Percentiles rank a stretch among this genome's conserved stretches.
Evolutionary conservation across 352 stramenopile genomes (phyloP).

Genomic region (Saprolegnia parasitica): DNA sequence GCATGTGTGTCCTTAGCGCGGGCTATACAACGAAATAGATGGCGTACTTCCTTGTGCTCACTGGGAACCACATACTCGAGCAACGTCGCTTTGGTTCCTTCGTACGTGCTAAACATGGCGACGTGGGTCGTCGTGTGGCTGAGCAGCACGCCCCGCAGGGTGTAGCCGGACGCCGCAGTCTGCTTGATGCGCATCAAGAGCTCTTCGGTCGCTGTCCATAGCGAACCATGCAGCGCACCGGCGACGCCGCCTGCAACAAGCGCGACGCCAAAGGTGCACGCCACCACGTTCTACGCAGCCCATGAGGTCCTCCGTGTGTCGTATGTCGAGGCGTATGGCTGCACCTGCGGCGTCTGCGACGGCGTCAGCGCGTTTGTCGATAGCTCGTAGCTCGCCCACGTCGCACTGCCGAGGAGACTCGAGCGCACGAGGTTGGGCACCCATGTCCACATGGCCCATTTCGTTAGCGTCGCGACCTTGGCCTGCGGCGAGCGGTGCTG

Average conservation of each 20-base stretch:
- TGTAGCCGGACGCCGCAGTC: background rate
- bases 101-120: slow-evolving; percentile 21
- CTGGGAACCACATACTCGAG: background rate
- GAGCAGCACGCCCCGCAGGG: slow-evolving; percentile 7
- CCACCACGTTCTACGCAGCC: slow-evolving; percentile 3
- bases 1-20: background rate
- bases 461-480: background rate
- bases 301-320: too few relatives aligned
- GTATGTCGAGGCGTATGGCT: too few relatives aligned
- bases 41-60: slow-evolving; percentile 11
- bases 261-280: slow-evolving; percentile 5
- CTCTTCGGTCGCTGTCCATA: slow-evolving; percentile 12
- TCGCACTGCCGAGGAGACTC: slow-evolving; percentile 16
- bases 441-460: slow-evolving; percentile 18
- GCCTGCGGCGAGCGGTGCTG: slow-evolving; percentile 9
- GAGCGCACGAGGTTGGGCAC: slow-evolving; percentile 22
- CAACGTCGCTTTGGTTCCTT: slow-evolving; percentile 5
- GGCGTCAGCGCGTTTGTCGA: background rate
- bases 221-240: slow-evolving; percentile 11
- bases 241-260: slow-evolving; percentile 7
- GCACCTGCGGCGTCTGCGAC: background rate
- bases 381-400: slow-evolving; percentile 22
- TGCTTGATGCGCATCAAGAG: background rate
- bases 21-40: background rate
- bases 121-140: slow-evolving; percentile 21